These are phyloP conservation scores for Carpinus fangiana DNA, from an alignment of 306 rosid species.

Conservation along the genomic window DNA sequence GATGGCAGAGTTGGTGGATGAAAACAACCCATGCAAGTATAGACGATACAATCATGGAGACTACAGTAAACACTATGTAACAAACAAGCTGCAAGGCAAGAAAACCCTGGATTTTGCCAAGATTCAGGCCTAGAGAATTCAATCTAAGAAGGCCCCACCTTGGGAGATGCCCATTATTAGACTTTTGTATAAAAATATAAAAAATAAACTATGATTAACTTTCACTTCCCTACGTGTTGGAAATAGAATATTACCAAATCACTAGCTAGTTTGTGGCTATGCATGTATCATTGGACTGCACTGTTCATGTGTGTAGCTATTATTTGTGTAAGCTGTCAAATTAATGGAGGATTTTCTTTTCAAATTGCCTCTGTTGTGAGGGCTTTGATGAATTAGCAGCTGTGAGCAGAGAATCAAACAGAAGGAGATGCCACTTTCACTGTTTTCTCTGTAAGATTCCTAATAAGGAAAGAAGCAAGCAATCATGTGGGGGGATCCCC, in stretches of 20 bases:
- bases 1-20: slow-evolving; percentile 62
- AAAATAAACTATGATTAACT: slow-evolving; percentile 16
- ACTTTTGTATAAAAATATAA: slow-evolving; percentile 3
- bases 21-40: slow-evolving; percentile 66
- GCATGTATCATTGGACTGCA: slow-evolving; percentile 33
- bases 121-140: slow-evolving; percentile 40
- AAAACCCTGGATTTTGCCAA: slow-evolving; percentile 80
- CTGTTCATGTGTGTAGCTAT: slow-evolving; percentile 25
- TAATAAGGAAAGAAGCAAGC: slow-evolving; percentile 32
- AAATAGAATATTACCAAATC: slow-evolving; percentile 27
- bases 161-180: slow-evolving; percentile 36
- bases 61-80: slow-evolving; percentile 79
- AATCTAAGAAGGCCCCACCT: slow-evolving; percentile 31
- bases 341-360: slow-evolving; percentile 37
- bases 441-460: slow-evolving; percentile 28
- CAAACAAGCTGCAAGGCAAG: slow-evolving; percentile 90
- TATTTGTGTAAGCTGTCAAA: slow-evolving; percentile 26
- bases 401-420: slow-evolving; percentile 27
- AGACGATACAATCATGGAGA: slow-evolving; percentile 92
- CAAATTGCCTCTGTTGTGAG: slow-evolving; percentile 35
- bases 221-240: slow-evolving; percentile 24
- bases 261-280: slow-evolving; percentile 27
- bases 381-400: slow-evolving; percentile 28
- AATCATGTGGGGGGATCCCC: slow-evolving; percentile 33
- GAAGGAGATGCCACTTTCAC: slow-evolving; percentile 15